A percentile compares a stretch with the other conserved stretches of the same genome.
These are phyloP conservation scores for Fraxinus excelsior DNA, from an alignment of 257 asterid species.

Conservation along the genomic window DNA sequence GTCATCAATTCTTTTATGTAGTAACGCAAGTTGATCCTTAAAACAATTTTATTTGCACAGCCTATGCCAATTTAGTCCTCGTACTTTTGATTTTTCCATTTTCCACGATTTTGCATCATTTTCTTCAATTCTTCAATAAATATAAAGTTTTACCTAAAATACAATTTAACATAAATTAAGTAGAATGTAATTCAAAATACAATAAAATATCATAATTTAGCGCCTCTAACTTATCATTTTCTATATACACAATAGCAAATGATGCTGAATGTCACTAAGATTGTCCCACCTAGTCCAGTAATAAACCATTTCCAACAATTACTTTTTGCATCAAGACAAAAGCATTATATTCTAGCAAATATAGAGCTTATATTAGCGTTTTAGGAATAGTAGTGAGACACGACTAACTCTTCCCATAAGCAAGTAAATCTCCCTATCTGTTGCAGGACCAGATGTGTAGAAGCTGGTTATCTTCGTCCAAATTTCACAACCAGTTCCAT, in stretches of 20 bases:
- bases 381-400: not conserved
- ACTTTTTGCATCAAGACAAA: not conserved
- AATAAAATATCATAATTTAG: too few species aligned
- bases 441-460: not conserved
- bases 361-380: not conserved
- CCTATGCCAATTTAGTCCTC: too few species aligned
- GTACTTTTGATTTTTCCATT: too few species aligned
- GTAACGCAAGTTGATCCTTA: too few species aligned
- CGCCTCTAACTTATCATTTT: too few species aligned
- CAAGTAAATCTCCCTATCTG: constrained; percentile 7
- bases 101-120: too few species aligned
- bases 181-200: too few species aligned
- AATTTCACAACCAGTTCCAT: constrained; percentile 22
- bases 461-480: not conserved
- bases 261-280: not conserved
- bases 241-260: not conserved
- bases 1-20: too few species aligned
- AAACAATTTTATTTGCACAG: too few species aligned
- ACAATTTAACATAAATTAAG: too few species aligned
- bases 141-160: too few species aligned
- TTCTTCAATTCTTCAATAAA: too few species aligned
- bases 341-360: not conserved
- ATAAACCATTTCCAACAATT: constrained; percentile 16
- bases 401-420: constrained; percentile 9
- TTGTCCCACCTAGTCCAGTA: constrained; percentile 2